phyloP scores from a whole-genome alignment of 495 filamentous ascomycete genomes.

The Bacidia rubella region DNA sequence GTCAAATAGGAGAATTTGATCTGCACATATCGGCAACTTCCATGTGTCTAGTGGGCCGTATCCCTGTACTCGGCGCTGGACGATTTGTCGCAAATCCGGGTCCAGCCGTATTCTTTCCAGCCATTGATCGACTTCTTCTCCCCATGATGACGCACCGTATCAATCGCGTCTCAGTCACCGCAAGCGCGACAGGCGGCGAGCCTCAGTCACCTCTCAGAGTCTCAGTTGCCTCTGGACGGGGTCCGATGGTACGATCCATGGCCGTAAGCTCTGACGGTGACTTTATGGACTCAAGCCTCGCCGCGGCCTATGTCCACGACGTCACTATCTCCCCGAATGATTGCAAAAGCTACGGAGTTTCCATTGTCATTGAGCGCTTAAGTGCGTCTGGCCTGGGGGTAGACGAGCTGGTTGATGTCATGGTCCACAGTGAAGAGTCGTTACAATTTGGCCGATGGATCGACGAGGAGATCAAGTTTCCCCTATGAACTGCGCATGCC shows the following conservation, averaged over 20 bases:
- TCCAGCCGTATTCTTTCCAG: conserved; percentile 36
- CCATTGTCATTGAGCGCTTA: conserved; percentile 68
- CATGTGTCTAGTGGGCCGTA: conserved; percentile 35
- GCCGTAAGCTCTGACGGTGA: conserved; percentile 47
- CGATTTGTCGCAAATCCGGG: conserved; percentile 41
- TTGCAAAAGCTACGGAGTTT: conserved; percentile 39
- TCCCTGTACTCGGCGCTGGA: conserved; percentile 57
- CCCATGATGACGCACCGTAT: conserved; percentile 38
- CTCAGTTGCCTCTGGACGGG: conserved; percentile 52
- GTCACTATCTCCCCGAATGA: conserved; percentile 52
- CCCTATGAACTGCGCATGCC: not conserved
- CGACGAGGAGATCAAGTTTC: not conserved
- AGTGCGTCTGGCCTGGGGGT: conserved; percentile 37
- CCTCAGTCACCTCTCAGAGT: conserved; percentile 44
- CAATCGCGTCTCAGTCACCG: conserved; percentile 44
- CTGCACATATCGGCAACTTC: conserved; percentile 54
- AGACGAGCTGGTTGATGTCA: conserved; percentile 47
- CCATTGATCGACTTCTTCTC: conserved; percentile 38
- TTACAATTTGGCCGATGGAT: conserved; percentile 47
- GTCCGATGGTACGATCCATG: conserved; percentile 48
- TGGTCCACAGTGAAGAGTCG: conserved; percentile 52
- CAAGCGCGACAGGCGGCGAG: conserved; percentile 20
- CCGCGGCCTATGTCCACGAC: conserved; percentile 56
- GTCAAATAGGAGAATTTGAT: conserved; percentile 59
- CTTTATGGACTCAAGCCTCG: conserved; percentile 48